A percentile compares a stretch with the other conserved stretches of the same genome.
Conservation (phyloP, 768 basidiomycete genomes). For the Mycena haematopus region DNA sequence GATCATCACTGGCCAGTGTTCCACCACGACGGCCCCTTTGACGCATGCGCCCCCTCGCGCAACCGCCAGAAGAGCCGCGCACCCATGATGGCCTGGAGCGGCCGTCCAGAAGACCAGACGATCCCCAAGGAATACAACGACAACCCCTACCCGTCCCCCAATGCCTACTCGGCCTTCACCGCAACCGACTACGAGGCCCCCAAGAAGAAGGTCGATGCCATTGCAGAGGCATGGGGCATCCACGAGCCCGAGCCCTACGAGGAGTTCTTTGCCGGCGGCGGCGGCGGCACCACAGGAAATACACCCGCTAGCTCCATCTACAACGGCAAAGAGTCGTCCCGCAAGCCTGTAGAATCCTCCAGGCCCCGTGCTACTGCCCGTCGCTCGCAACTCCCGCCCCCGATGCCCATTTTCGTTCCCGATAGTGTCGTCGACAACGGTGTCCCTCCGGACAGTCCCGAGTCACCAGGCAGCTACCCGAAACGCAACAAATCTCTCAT, state of each 20-base stretch:
- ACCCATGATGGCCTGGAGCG: constrained; percentile 82
- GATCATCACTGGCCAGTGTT: constrained; percentile 62
- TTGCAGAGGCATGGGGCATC: constrained; percentile 93
- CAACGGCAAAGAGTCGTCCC: constrained; percentile 61
- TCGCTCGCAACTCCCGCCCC: constrained; percentile 72
- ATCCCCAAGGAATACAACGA: constrained; percentile 48
- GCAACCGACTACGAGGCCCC: constrained; percentile 63
- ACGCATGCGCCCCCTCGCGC: constrained; percentile 89
- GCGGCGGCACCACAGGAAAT: constrained; percentile 55
- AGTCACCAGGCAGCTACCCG: constrained; percentile 51
- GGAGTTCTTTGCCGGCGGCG: constrained; percentile 87
- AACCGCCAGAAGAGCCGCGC: constrained; percentile 82
- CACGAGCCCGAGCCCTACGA: constrained; percentile 92
- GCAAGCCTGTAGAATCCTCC: constrained; percentile 28
- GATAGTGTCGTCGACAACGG: constrained; percentile 51
- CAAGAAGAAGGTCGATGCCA: constrained; percentile 88
- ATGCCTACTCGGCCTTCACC: constrained; percentile 54
- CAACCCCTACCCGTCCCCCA: constrained; percentile 59
- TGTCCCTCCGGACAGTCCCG: constrained; percentile 47
- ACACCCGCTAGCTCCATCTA: constrained; percentile 74
- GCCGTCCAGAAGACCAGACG: constrained; percentile 40
- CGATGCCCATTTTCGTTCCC: constrained; percentile 81
- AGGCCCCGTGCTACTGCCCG: constrained; percentile 48
- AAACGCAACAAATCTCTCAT: constrained; percentile 85
- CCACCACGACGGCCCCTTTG: constrained; percentile 92